Evolutionary conservation across 805 yeast genomes (phyloP), one percentile per base, ranked within the genome.

Genomic region (Ogataea corticis): DNA sequence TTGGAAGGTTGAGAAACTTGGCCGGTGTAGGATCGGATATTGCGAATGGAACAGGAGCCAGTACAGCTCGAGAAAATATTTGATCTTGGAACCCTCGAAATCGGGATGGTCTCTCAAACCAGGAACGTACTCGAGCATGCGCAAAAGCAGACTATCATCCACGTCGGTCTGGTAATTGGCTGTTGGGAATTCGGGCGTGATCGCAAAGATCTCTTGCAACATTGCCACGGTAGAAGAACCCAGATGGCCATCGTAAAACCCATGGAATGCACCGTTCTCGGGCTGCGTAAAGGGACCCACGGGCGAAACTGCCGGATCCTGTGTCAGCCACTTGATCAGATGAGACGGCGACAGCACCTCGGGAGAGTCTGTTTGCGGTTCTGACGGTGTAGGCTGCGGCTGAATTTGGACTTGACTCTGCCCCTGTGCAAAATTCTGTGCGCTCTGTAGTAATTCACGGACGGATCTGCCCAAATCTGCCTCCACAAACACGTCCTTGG

Each of bases 31-130:
- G 18, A 76, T 65, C 10, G 79, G 79, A 49, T 69, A 71, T 54
- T 79, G 83, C 3, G 79, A 74, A 61, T 75, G 87, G 61, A 70
- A 81, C 21, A 73, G 65, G 2, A 63, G 54, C 87, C 87, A 82
- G 54, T 78, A 82, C 7, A 54, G 40, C 28, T 59, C 59, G 10
- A 68, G 46, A 38, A 59, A 63, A 21, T 50, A 39, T 28, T 56
- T 56, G 14, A 60, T 46, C 14, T 50, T 48, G 13, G 35, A 12
- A 7, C 34, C 25, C 13, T 52, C 39, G 36, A 61, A 59, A 44
- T 61, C 63, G 6, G 53, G 51, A 40, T 52, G 49, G 0, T 33
- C 33, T 6, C 40, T 31, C 14, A 61, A 48, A 1, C 34, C 17
- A 3, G 65, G 63, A 1, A 61, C 53, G 25, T 40, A 46, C 13